Evolutionary conservation across 2,329 filamentous ascomycete species (phyloP).

Genomic region (Metarhizium sp.): DNA sequence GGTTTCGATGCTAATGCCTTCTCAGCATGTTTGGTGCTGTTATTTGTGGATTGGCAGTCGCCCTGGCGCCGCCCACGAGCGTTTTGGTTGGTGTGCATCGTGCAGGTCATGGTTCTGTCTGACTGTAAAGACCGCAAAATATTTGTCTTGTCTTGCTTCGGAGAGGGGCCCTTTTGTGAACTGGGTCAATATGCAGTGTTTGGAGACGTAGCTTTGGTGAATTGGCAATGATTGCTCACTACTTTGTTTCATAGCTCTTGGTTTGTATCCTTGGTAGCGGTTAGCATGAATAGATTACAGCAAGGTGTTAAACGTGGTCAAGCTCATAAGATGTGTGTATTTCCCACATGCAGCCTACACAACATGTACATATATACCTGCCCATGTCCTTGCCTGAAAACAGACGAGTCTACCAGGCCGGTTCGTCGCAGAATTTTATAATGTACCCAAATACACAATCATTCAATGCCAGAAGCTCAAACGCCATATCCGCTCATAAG

Average conservation of each 20-base stretch:
- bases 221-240: neutral
- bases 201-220: neutral
- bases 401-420: neutral
- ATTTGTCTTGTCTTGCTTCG: neutral
- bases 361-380: neutral
- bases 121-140: neutral
- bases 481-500: neutral
- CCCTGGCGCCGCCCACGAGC: constrained; percentile 4
- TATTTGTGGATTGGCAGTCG: constrained; percentile 10
- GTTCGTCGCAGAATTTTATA: neutral
- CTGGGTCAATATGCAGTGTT: neutral
- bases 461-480: neutral
- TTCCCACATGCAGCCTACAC: neutral
- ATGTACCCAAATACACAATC: neutral
- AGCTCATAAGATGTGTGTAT: neutral
- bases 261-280: neutral
- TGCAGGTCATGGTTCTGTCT: neutral
- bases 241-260: neutral
- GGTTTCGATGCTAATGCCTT: constrained; percentile 6
- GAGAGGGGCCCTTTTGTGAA: neutral
- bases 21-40: constrained; percentile 13
- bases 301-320: too few relatives aligned
- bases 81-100: neutral
- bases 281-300: neutral
- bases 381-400: neutral